A percentile compares a stretch with the other conserved stretches of the same genome.
phyloP scores from a whole-genome alignment of 192 early-diverging fungal species.

The Diversispora epigaea region DNA sequence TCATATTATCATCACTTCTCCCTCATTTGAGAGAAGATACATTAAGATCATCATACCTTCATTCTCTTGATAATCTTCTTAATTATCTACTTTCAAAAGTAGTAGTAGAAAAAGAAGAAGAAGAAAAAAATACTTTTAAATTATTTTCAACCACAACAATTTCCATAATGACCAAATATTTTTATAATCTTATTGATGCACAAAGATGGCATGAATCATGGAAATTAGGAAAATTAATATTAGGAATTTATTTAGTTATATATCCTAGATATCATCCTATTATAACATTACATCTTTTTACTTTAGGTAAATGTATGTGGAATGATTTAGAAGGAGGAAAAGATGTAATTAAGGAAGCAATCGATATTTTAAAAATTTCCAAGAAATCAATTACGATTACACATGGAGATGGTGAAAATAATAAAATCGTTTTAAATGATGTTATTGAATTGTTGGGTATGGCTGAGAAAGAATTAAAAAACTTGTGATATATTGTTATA shows the following conservation, averaged over 20 bases:
- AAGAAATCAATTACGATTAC: constrained; percentile 10
- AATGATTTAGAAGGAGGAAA: constrained; percentile 40
- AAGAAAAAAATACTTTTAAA: not conserved
- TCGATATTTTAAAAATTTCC: not conserved
- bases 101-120: not conserved
- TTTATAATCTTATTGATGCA: constrained; percentile 45
- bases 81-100: constrained; percentile 29
- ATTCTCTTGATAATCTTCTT: constrained; percentile 28
- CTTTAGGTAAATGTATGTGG: constrained; percentile 50
- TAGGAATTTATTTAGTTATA: constrained; percentile 48
- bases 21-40: constrained; percentile 37
- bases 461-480: not conserved
- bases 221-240: constrained; percentile 46
- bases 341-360: not conserved
- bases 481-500: too few species aligned
- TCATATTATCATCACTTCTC: constrained; percentile 7
- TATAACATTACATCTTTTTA: constrained; percentile 47
- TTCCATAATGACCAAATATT: constrained; percentile 40
- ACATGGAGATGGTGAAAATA: not conserved
- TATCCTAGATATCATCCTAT: constrained; percentile 54
- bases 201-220: constrained; percentile 40
- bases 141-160: constrained; percentile 42
- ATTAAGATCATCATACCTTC: constrained; percentile 34
- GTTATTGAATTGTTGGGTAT: not conserved
- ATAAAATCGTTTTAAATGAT: constrained; percentile 1